phyloP scores from a whole-genome alignment of 2,329 filamentous ascomycete genomes.

The Didymella lethalis region DNA sequence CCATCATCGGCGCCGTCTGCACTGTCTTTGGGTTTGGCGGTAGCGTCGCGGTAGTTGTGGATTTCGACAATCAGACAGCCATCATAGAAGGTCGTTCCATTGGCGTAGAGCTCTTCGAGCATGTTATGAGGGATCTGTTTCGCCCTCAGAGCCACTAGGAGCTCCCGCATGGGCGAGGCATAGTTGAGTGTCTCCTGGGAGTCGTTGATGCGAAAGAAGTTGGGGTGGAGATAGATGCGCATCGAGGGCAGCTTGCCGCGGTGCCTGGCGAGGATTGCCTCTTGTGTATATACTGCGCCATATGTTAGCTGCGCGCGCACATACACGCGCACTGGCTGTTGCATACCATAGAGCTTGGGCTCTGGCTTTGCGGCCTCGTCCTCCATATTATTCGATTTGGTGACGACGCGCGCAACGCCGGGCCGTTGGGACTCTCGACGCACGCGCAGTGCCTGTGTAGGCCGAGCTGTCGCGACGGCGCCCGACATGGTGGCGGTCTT shows the following conservation, averaged over 20 bases:
- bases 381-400: conserved; percentile 41
- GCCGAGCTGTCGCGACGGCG: conserved; percentile 44
- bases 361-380: conserved; percentile 41
- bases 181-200: conserved; percentile 94
- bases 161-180: conserved; percentile 85
- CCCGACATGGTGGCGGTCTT: conserved; percentile 40
- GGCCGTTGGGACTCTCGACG: conserved; percentile 55
- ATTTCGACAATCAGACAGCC: conserved; percentile 90
- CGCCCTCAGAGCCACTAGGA: conserved; percentile 77
- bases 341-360: conserved; percentile 44
- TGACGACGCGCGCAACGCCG: conserved; percentile 40
- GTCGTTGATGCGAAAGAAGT: conserved; percentile 82
- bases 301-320: conserved; percentile 21
- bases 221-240: conserved; percentile 83
- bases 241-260: conserved; percentile 77
- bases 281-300: conserved; percentile 70
- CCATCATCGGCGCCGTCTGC: conserved; percentile 60
- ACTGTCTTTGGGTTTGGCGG: conserved; percentile 64
- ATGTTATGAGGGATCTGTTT: conserved; percentile 90
- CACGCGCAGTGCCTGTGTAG: conserved; percentile 54
- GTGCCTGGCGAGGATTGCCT: conserved; percentile 85
- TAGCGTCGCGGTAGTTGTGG: conserved; percentile 81
- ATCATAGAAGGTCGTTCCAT: conserved; percentile 85
- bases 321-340: neutral
- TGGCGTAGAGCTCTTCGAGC: conserved; percentile 75